Percentiles rank a stretch among this genome's conserved stretches.
Evolutionary conservation across 345 rosid genomes (phyloP).

Genomic region (Salix exigua): DNA sequence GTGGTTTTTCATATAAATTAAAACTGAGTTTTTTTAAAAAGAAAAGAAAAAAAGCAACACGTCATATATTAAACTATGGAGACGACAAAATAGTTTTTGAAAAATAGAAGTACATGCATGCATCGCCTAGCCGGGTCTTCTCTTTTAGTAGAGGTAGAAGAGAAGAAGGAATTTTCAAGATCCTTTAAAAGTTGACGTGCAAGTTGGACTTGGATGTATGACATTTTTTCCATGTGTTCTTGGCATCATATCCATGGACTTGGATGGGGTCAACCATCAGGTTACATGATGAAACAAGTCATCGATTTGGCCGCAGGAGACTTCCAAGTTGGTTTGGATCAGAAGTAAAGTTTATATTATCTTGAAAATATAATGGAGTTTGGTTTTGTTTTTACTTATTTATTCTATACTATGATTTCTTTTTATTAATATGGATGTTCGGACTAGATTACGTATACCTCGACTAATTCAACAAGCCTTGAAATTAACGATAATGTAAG

Average conservation of each 20-base stretch:
- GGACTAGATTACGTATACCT: fast-evolving
- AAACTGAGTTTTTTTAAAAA: neutral
- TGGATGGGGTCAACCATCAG: neutral
- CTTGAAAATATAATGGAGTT: neutral
- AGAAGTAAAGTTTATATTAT: too few species aligned
- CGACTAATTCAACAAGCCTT: too few species aligned
- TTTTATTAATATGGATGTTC: too few species aligned
- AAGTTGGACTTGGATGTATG: neutral
- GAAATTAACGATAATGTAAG: too few species aligned
- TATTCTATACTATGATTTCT: too few species aligned
- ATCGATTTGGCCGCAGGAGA: neutral
- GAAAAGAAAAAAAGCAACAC: neutral
- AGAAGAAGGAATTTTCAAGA: neutral
- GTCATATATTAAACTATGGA: neutral
- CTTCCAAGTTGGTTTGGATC: neutral
- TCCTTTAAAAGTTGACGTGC: neutral
- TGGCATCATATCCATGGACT: constrained; percentile 10
- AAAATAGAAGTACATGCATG: neutral
- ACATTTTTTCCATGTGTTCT: neutral
- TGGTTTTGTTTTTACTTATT: neutral
- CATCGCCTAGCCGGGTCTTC: neutral
- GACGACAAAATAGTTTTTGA: neutral
- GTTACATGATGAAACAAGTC: neutral
- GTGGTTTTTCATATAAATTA: neutral
- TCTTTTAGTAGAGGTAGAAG: neutral